A percentile compares a stretch with the other conserved stretches of the same genome.
Evolutionary conservation across 345 rosid genomes (phyloP).

Genomic region (Anastatica hierochuntica): DNA sequence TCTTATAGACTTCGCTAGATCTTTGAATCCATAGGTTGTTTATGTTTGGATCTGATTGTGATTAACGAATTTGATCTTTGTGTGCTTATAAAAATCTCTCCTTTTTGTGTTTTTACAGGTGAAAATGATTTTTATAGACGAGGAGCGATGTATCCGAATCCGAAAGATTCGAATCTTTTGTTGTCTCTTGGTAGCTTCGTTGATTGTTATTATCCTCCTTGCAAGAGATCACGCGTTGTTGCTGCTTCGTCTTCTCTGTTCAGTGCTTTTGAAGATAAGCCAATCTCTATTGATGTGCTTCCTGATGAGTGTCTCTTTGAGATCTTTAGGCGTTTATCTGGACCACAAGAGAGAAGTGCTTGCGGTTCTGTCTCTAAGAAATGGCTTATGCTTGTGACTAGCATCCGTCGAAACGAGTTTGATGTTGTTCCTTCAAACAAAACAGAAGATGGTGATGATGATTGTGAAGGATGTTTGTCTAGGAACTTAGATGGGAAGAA

Average conservation of each 20-base stretch:
- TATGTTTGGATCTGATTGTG: neutral
- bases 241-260: constrained; percentile 45
- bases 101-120: constrained; percentile 33
- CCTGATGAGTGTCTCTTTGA: constrained; percentile 96
- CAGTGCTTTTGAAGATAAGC: constrained; percentile 45
- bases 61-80: neutral
- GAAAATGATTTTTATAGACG: constrained; percentile 65
- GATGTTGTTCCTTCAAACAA: constrained; percentile 12
- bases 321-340: constrained; percentile 64
- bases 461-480: constrained; percentile 48
- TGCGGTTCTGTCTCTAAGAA: constrained; percentile 80
- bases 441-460: constrained; percentile 33
- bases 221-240: constrained; percentile 69
- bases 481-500: constrained; percentile 85
- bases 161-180: constrained; percentile 63
- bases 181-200: constrained; percentile 57
- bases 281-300: constrained; percentile 54
- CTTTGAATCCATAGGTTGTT: neutral
- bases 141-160: constrained; percentile 59
- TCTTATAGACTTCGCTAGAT: neutral
- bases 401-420: constrained; percentile 51
- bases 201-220: constrained; percentile 61
- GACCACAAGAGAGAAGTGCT: constrained; percentile 66
- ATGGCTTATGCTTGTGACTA: constrained; percentile 75
- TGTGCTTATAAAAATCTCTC: neutral